Evolutionary conservation across 2,329 filamentous ascomycete genomes (phyloP), one percentile per base, ranked within the genome.

Genomic region (Monascus ruber): DNA sequence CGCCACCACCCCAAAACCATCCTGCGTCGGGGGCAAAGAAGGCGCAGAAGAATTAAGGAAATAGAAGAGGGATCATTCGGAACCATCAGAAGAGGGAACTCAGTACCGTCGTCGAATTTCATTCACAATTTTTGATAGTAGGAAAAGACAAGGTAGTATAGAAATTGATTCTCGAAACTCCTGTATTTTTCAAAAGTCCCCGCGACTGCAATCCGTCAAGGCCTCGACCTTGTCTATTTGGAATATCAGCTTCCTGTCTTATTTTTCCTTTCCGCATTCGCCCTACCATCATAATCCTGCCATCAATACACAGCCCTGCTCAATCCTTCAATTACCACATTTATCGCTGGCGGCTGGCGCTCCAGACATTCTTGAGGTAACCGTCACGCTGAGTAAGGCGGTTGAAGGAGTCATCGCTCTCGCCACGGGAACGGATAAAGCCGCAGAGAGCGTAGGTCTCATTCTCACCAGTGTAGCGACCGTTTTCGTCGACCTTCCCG

Each of bases 401-500:
- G 83, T 98, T 98, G 64, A 98, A 71, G 60, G 84, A 78, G 73
- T 98, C 91, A 68, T 98, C 91, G 69, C 81, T 82, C 85, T 98
- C 93, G 66, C 91, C 91, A 80, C 94, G 91, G 59, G 88, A 85
- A 59, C 91, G 83, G 62, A 98, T 85, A 75, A 96, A 98, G 52
- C 91, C 91, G 74, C 84, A 94, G 53, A 98, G 83, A 58, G 91
- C 89, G 69, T 94, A 98, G 65, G 85, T 81, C 72, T 95, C 84
- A 81, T 88, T 94, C 76, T 95, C 91, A 71, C 89, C 87, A 56
- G 85, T 86, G 73, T 88, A 87, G 61, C 88, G 85, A 68, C 91
- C 91, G 75, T 88, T 93, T 82, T 98, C 91, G 71, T 96, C 89
- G 60, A 98, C 91, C 77, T 95, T 96, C 71, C 83, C 89, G 66